Evolutionary conservation across 495 filamentous ascomycete genomes (phyloP).

Genomic region (Astrothelium macrocarpum): DNA sequence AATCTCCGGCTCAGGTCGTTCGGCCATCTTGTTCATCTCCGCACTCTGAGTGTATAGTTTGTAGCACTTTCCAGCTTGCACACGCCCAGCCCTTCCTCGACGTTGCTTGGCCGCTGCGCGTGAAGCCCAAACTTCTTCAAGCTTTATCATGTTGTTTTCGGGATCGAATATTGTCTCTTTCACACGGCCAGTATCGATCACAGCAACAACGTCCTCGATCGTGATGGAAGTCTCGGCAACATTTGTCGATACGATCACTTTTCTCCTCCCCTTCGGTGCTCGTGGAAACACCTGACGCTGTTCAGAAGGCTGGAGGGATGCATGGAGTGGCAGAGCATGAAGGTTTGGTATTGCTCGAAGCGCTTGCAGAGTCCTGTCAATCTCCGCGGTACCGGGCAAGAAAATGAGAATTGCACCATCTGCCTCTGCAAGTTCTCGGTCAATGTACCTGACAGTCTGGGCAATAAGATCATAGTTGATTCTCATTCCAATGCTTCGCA

Average conservation of each 20-base stretch:
- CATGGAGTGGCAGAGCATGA: conserved; percentile 81
- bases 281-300: conserved; percentile 76
- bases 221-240: conserved; percentile 98
- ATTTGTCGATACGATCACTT: conserved; percentile 89
- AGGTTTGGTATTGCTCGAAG: conserved; percentile 59
- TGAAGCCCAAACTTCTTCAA: conserved; percentile 93
- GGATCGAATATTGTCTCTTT: conserved; percentile 95
- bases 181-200: conserved; percentile 89
- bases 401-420: conserved; percentile 90
- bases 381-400: conserved; percentile 79
- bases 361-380: conserved; percentile 65
- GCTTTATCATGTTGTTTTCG: conserved; percentile 84
- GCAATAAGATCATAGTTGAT: conserved; percentile 91
- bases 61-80: conserved; percentile 83
- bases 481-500: conserved; percentile 66
- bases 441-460: conserved; percentile 67
- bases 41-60: conserved; percentile 84
- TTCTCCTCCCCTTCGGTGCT: conserved; percentile 69
- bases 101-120: conserved; percentile 91
- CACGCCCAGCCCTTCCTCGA: conserved; percentile 88
- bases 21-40: conserved; percentile 70
- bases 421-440: conserved; percentile 56
- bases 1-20: conserved; percentile 88
- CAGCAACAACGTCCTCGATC: conserved; percentile 91
- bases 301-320: conserved; percentile 76